Evolutionary conservation across 352 stramenopile species (phyloP).

Genomic region (Globisporangium orthogonon): DNA sequence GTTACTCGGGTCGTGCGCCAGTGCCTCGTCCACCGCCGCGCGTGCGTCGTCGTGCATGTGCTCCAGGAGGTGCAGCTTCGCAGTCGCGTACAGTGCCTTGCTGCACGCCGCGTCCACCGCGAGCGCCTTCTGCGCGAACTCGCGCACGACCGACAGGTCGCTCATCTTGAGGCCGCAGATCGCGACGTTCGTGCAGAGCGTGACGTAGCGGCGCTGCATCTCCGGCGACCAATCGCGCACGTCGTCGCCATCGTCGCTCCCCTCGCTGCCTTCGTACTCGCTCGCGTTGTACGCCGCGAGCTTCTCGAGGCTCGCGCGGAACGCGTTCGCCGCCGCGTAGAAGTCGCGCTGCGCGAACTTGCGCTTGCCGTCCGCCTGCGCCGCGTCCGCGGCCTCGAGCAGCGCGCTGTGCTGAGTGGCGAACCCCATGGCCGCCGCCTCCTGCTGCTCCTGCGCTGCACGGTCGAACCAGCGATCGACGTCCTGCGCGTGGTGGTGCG

Average conservation of each 20-base stretch:
- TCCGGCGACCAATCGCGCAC: constrained; percentile 34
- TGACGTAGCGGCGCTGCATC: constrained; percentile 43
- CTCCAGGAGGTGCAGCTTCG: constrained; percentile 62
- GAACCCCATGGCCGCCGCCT: constrained; percentile 5
- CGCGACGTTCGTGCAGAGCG: constrained; percentile 67
- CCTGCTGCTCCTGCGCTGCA: constrained; percentile 20
- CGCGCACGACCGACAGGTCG: constrained; percentile 37
- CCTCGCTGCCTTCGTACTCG: constrained; percentile 26
- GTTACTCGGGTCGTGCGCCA: constrained; percentile 37
- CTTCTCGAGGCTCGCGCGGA: constrained; percentile 34
- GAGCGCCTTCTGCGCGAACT: constrained; percentile 58
- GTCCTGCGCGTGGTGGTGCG: constrained; percentile 18
- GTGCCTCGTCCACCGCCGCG: constrained; percentile 27
- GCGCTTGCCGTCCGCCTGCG: constrained; percentile 50
- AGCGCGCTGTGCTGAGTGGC: constrained; percentile 22
- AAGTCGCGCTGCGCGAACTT: constrained; percentile 62
- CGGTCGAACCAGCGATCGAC: constrained; percentile 40
- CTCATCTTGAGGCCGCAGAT: constrained; percentile 72
- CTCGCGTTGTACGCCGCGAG: constrained; percentile 36
- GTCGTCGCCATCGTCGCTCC: constrained; percentile 21
- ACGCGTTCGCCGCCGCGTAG: constrained; percentile 66
- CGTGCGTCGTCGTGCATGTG: constrained; percentile 43
- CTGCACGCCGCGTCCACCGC: constrained; percentile 28
- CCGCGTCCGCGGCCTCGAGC: constrained; percentile 24
- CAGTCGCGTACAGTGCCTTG: constrained; percentile 70